Evolutionary conservation across 192 early-diverging fungal genomes (phyloP), one percentile per base, ranked within the genome.

Genomic region (Rhizoclosmatium globosum): DNA sequence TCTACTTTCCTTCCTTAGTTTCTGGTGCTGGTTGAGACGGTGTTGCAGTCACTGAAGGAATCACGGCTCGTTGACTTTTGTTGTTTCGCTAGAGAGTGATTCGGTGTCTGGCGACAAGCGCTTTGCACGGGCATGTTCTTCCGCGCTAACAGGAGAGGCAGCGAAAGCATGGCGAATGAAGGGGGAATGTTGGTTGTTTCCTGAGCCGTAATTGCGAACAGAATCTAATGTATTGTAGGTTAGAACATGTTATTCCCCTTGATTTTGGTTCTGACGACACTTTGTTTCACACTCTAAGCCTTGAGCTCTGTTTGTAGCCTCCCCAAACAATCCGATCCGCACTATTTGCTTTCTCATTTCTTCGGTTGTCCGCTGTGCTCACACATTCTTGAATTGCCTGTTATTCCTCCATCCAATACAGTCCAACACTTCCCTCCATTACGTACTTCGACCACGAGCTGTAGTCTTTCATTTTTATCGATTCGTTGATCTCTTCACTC

Each of bases 191-290:
- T 74, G 56, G 48, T 69, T 13, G 70, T 71, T 66, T 79, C 78
- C 60, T 79, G 70, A 42, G 78, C 78, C 2, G 78, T 79, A 47
- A 79, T 79, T n/a, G 78, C 78, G 42, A 79, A 79, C 0, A 79
- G 78, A 43, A 79, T 79, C 77, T 78, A 19, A 38, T 3, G 38
- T 2, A 39, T 62, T 17, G 62, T n/a, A 45, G 65, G 62, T 67
- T 50, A 47, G 73, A 70, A 2, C 64, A 66, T 82, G 58, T 82
- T 9, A 53, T 7, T 53, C 50, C 6, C 50, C 6, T 7, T 53
- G 9, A 53, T 45, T 65, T 15, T 13, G 46, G 46, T 43, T 53
- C 50, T 7, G 6, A 53, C 50, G 17, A 53, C 50, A 53, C 50
- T 31, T 31, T 31, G 31, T 31, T 31, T 31, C 31, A 31, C 31